Evolutionary conservation across 108 stramenopile species (phyloP).

Genomic region (Pseudonitzschia pungens): DNA sequence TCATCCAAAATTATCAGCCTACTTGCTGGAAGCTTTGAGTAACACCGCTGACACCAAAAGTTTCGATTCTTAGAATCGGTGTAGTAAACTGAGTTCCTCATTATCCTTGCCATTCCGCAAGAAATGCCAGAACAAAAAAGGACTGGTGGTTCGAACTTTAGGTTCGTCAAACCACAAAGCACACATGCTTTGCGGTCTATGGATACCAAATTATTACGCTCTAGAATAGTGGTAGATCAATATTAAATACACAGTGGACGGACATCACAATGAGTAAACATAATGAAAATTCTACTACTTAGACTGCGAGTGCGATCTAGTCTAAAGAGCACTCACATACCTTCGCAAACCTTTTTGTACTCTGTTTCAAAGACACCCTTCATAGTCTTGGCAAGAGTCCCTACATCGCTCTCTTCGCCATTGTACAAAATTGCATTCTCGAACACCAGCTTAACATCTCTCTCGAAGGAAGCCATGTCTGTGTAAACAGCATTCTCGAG

Average conservation of each 20-base stretch:
- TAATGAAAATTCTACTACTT: slow-evolving; percentile 19
- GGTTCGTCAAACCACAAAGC: slow-evolving; percentile 74
- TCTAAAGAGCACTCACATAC: slow-evolving; percentile 37
- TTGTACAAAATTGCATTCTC: slow-evolving; percentile 89
- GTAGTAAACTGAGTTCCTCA: slow-evolving; percentile 83
- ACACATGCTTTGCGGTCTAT: slow-evolving; percentile 63
- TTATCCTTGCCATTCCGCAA: slow-evolving; percentile 79
- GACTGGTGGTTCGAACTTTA: slow-evolving; percentile 79
- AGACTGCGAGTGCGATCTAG: slow-evolving; percentile 13
- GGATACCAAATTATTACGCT: slow-evolving; percentile 15
- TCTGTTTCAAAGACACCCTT: slow-evolving; percentile 61
- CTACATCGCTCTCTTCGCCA: slow-evolving; percentile 81
- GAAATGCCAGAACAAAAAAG: slow-evolving; percentile 84
- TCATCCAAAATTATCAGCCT: slow-evolving; percentile 83
- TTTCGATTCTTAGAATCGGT: slow-evolving; percentile 70
- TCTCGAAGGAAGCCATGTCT: slow-evolving; percentile 62
- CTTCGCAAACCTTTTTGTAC: slow-evolving; percentile 51
- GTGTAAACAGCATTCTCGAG: slow-evolving; percentile 75
- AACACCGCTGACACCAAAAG: slow-evolving; percentile 83
- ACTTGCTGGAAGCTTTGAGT: slow-evolving; percentile 58
- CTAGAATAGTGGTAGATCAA: slow-evolving; percentile 11
- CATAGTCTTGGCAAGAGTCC: slow-evolving; percentile 71
- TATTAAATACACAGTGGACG: slow-evolving; percentile 3
- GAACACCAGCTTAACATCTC: slow-evolving; percentile 76
- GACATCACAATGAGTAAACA: slow-evolving; percentile 6